phyloP scores from a whole-genome alignment of 129 eudicot species.

The Centaurea solstitialis region DNA sequence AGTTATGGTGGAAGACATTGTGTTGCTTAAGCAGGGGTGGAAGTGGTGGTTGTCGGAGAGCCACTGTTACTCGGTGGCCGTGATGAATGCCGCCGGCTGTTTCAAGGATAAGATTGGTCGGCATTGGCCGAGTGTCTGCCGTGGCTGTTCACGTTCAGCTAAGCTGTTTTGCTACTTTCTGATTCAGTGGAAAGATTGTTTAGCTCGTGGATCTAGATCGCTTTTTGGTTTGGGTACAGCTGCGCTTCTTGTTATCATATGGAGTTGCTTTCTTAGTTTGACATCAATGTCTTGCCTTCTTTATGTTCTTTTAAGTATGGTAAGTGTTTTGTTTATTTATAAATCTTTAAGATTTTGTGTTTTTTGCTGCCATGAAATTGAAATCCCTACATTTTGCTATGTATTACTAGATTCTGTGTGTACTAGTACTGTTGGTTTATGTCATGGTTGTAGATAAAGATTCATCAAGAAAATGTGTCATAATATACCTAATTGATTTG shows the following conservation, averaged over 20 bases:
- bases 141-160: constrained; percentile 57
- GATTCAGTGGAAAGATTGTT: constrained; percentile 67
- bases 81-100: constrained; percentile 30
- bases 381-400: background rate
- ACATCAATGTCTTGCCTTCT: constrained; percentile 85
- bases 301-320: constrained; percentile 80
- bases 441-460: background rate
- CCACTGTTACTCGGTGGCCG: constrained; percentile 49
- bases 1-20: constrained; percentile 91
- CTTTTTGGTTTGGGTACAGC: constrained; percentile 66
- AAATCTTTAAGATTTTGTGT: constrained; percentile 10
- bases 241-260: constrained; percentile 78
- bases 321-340: constrained; percentile 24
- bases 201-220: constrained; percentile 60
- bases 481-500: background rate
- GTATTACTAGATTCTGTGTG: background rate
- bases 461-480: background rate
- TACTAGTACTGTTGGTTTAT: background rate
- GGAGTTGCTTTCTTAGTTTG: constrained; percentile 94
- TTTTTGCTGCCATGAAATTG: background rate
- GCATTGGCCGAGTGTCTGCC: constrained; percentile 88
- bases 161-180: constrained; percentile 41
- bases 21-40: constrained; percentile 73
- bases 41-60: constrained; percentile 77
- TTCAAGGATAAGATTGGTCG: constrained; percentile 58